phyloP scores from a whole-genome alignment of 345 rosid species.

The Pugionium dolabratum region DNA sequence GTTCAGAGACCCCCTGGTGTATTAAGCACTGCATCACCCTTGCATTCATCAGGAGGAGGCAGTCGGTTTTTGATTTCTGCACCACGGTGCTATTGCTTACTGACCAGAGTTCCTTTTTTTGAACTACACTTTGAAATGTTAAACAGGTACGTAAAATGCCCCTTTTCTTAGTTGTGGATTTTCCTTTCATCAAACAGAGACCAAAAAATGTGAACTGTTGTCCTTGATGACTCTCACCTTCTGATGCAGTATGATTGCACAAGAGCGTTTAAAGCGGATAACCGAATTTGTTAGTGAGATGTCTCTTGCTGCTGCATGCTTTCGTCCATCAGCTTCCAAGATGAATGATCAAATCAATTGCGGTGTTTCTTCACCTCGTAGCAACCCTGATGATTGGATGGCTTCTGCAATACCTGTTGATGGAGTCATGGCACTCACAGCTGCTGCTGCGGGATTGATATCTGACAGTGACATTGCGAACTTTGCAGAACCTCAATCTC shows the following conservation, averaged over 20 bases:
- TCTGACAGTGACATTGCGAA: constrained; percentile 61
- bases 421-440: constrained; percentile 67
- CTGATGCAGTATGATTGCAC: constrained; percentile 89
- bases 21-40: constrained; percentile 58
- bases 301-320: constrained; percentile 61
- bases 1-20: constrained; percentile 93
- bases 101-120: constrained; percentile 92
- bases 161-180: constrained; percentile 20
- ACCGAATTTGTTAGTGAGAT: constrained; percentile 77
- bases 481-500: constrained; percentile 59
- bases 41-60: constrained; percentile 55
- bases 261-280: constrained; percentile 92
- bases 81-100: constrained; percentile 96
- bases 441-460: constrained; percentile 80
- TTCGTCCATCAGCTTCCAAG: constrained; percentile 47
- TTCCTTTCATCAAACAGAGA: constrained; percentile 29
- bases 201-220: constrained; percentile 17
- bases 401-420: constrained; percentile 81
- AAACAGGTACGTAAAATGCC: constrained; percentile 65
- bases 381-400: constrained; percentile 62
- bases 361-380: constrained; percentile 45
- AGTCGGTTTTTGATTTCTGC: constrained; percentile 88
- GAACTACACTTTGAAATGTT: constrained; percentile 95
- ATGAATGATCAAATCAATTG: constrained; percentile 45
- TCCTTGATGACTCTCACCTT: constrained; percentile 25